phyloP scores from a whole-genome alignment of 805 yeast genomes.

The Blastobotrys peoriensis region DNA sequence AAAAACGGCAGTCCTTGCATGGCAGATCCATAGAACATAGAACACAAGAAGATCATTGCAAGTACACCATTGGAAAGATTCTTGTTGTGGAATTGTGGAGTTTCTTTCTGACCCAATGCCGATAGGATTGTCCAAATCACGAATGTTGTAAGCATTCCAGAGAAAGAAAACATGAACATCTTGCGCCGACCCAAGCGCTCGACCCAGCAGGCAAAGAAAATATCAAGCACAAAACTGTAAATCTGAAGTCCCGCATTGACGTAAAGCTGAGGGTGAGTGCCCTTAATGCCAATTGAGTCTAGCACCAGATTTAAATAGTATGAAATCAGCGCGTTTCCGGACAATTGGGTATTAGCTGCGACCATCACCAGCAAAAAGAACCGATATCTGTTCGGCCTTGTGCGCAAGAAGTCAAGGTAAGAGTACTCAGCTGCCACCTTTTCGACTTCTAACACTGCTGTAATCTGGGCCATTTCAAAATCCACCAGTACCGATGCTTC shows the following conservation, averaged over 20 bases:
- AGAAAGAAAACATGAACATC: slow-evolving; percentile 8
- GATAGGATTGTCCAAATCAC: slow-evolving; percentile 32
- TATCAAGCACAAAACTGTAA: slow-evolving; percentile 9
- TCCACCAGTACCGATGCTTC: slow-evolving; percentile 7
- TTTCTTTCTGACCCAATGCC: slow-evolving; percentile 5
- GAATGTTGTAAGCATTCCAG: slow-evolving; percentile 14
- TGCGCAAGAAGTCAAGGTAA: slow-evolving; percentile 8
- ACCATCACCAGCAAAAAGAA: slow-evolving; percentile 6
- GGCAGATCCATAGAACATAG: slow-evolving; percentile 16
- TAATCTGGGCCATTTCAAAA: slow-evolving; percentile 11
- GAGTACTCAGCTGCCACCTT: slow-evolving; percentile 1
- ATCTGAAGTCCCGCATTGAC: slow-evolving; percentile 14
- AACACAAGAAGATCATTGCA: slow-evolving; percentile 15
- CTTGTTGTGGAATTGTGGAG: slow-evolving; percentile 10
- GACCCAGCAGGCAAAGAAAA: slow-evolving; percentile 10
- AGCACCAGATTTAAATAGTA: slow-evolving; percentile 47
- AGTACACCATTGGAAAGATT: slow-evolving; percentile 11
- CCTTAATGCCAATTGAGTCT: slow-evolving; percentile 46
- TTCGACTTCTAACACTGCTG: slow-evolving; percentile 4
- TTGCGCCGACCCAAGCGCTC: slow-evolving; percentile 12
- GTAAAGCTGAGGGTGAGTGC: slow-evolving; percentile 11
- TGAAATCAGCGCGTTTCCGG: slow-evolving; percentile 14
- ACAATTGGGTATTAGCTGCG: slow-evolving; percentile 7
- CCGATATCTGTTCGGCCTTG: slow-evolving; percentile 9
- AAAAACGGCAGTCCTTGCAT: slow-evolving; percentile 31